phyloP scores from a whole-genome alignment of 345 rosid species.

The Limnanthes douglasii region DNA sequence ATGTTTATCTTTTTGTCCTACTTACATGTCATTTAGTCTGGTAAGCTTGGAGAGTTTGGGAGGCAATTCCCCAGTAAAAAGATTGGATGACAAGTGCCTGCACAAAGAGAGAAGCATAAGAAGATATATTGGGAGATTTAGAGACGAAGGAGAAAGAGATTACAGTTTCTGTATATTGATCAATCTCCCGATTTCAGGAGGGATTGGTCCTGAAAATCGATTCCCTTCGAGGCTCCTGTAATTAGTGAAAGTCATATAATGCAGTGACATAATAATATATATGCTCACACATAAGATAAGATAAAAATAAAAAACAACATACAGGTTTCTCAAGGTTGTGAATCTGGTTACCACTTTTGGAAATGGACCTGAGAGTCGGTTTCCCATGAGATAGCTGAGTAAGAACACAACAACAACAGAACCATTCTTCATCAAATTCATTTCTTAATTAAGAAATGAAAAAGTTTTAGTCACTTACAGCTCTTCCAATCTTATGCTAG shows the following conservation, averaged over 20 bases:
- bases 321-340: slow-evolving; percentile 54
- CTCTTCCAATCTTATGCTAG: slow-evolving; percentile 41
- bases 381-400: slow-evolving; percentile 82
- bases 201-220: slow-evolving; percentile 52
- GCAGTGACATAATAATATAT: too few species aligned
- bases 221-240: slow-evolving; percentile 84
- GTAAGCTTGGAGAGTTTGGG: slow-evolving; percentile 30
- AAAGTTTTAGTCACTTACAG: slow-evolving; percentile 24
- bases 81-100: slow-evolving; percentile 57
- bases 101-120: slow-evolving; percentile 8
- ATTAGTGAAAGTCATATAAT: slow-evolving; percentile 3
- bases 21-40: slow-evolving; percentile 71
- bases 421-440: background rate
- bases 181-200: slow-evolving; percentile 49
- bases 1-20: slow-evolving; percentile 1
- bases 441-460: background rate
- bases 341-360: slow-evolving; percentile 56
- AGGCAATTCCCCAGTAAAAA: slow-evolving; percentile 56
- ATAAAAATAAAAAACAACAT: slow-evolving; percentile 15
- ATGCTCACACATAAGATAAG: slow-evolving; percentile 4
- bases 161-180: slow-evolving; percentile 56
- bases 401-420: background rate
- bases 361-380: slow-evolving; percentile 65
- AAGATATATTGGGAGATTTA: background rate
- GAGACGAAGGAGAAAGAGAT: slow-evolving; percentile 6